These are phyloP conservation scores for Mimosa bimucronata DNA, from an alignment of 306 rosid genomes.

Conservation along the genomic window DNA sequence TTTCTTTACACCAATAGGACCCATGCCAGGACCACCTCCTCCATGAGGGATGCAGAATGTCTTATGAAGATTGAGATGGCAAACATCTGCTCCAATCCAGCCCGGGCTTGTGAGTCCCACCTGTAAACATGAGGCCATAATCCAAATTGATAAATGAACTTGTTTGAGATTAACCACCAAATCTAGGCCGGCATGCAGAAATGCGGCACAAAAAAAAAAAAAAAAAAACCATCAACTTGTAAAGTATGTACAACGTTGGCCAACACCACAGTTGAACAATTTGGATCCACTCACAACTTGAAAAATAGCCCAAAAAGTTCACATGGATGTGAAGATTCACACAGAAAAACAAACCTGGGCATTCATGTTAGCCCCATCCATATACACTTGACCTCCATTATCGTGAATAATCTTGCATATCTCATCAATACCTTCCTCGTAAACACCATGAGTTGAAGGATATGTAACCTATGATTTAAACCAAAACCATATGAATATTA, in stretches of 20 bases:
- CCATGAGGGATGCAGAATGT: slow-evolving; percentile 99
- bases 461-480: slow-evolving; percentile 81
- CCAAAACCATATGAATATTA: slow-evolving; percentile 35
- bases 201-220: slow-evolving; percentile 17
- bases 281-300: slow-evolving; percentile 20
- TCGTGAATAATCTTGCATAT: slow-evolving; percentile 97
- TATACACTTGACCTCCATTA: slow-evolving; percentile 98
- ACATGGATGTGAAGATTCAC: neutral
- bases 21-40: slow-evolving; percentile 99
- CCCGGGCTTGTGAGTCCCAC: slow-evolving; percentile 99
- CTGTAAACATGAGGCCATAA: slow-evolving; percentile 45
- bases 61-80: slow-evolving; percentile 99
- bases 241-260: neutral
- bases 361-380: slow-evolving; percentile 91
- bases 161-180: slow-evolving; percentile 16
- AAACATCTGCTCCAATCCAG: slow-evolving; percentile 99
- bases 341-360: slow-evolving; percentile 22
- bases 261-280: slow-evolving; percentile 2
- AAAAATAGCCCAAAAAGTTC: neutral
- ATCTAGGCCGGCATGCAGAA: slow-evolving; percentile 20
- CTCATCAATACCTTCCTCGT: slow-evolving; percentile 71
- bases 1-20: slow-evolving; percentile 99
- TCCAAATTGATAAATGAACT: slow-evolving; percentile 24
- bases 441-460: slow-evolving; percentile 92
- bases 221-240: neutral